A percentile compares a stretch with the other conserved stretches of the same genome.
Evolutionary conservation across 2,329 filamentous ascomycete genomes (phyloP).

Genomic region (Exophiala bonariae): DNA sequence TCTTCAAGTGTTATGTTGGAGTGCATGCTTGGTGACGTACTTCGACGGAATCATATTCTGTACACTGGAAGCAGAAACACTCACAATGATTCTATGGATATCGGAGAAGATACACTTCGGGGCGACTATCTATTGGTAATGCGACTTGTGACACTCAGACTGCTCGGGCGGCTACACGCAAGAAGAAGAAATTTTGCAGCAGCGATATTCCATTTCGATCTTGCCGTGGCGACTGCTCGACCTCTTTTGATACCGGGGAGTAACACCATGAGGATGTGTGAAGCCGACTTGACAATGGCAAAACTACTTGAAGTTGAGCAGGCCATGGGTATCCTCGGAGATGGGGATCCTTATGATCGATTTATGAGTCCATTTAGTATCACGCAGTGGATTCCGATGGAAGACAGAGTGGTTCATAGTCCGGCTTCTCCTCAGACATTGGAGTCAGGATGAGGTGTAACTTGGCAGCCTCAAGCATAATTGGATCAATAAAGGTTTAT

Average conservation of each 20-base stretch:
- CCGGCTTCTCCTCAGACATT: too few relatives aligned
- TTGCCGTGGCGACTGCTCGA: constrained; percentile 4
- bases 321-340: constrained; percentile 1
- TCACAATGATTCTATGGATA: background rate
- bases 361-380: too few relatives aligned
- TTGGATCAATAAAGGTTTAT: too few relatives aligned
- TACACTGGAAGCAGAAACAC: background rate
- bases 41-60: constrained; percentile 9
- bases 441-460: too few relatives aligned
- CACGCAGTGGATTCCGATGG: too few relatives aligned
- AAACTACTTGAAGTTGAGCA: constrained; percentile 6
- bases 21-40: constrained; percentile 7
- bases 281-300: constrained; percentile 6
- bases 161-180: constrained; percentile 9
- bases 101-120: constrained; percentile 1
- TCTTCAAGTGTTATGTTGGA: constrained; percentile 8
- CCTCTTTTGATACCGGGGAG: constrained; percentile 1
- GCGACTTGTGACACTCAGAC: constrained; percentile 7
- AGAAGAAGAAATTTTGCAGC: constrained; percentile 10
- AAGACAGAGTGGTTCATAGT: too few relatives aligned
- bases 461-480: too few relatives aligned
- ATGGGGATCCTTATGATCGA: constrained; percentile 1
- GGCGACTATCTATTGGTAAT: constrained; percentile 3
- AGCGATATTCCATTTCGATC: constrained; percentile 4
- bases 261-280: constrained; percentile 5